Evolutionary conservation across 768 basidiomycete species (phyloP).

Genomic region (Amanita subjunquillea): DNA sequence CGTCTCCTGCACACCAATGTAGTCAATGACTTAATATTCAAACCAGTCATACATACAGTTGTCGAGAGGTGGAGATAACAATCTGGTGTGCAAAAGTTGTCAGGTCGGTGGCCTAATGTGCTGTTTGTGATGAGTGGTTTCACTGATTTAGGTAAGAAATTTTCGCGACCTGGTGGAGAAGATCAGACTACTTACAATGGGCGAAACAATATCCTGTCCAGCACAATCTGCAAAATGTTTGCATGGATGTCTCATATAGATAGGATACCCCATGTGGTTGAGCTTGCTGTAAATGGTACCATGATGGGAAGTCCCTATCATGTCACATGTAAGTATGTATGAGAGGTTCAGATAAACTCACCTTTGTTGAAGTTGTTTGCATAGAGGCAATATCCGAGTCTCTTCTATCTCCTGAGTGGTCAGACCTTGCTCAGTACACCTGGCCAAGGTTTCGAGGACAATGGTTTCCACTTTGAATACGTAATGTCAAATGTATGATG

Average conservation of each 20-base stretch:
- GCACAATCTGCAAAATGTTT: slow-evolving; percentile 12
- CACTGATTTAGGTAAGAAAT: slow-evolving; percentile 17
- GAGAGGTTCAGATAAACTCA: neutral
- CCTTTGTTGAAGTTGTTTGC: neutral
- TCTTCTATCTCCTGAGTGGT: slow-evolving; percentile 35
- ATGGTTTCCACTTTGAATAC: slow-evolving; percentile 35
- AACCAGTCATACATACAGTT: neutral
- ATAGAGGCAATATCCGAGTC: slow-evolving; percentile 32
- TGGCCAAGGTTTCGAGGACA: slow-evolving; percentile 33
- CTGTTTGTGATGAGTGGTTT: neutral
- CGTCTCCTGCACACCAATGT: neutral
- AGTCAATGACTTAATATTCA: neutral
- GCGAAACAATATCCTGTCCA: slow-evolving; percentile 36
- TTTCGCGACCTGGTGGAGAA: slow-evolving; percentile 4
- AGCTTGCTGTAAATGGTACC: neutral
- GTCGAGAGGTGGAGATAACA: neutral
- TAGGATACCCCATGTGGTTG: slow-evolving; percentile 5
- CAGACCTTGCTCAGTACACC: slow-evolving; percentile 24
- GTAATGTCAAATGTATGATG: neutral
- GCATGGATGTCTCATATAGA: neutral
- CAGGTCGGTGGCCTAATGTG: neutral
- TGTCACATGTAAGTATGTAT: neutral
- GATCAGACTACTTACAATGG: slow-evolving; percentile 28
- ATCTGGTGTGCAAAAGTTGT: neutral
- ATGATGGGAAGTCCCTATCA: slow-evolving; percentile 12